A percentile compares a stretch with the other conserved stretches of the same genome.
phyloP scores from a whole-genome alignment of 345 rosid species.

The Acer negundo region DNA sequence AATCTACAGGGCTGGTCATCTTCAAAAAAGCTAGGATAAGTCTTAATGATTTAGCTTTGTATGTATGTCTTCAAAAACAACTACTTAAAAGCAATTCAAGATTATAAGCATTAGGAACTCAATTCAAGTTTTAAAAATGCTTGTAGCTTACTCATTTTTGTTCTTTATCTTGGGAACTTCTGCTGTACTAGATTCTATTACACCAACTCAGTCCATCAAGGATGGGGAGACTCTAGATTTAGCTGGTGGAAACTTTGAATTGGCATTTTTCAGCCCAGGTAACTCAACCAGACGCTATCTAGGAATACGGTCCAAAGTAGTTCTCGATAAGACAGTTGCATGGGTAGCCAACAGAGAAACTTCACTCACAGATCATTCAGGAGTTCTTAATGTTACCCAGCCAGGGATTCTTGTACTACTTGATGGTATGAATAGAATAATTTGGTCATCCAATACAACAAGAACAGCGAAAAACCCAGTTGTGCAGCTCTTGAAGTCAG shows the following conservation, averaged over 20 bases:
- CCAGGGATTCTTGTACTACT: conserved; percentile 10
- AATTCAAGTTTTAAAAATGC: neutral
- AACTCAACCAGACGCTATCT: conserved; percentile 25
- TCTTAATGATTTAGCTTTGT: no score
- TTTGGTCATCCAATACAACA: conserved; percentile 30
- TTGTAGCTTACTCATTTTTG: no score
- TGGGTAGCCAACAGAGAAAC: conserved; percentile 42
- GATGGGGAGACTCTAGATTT: no score
- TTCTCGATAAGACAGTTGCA: conserved; percentile 35
- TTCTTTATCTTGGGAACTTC: no score
- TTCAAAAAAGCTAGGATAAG: no score
- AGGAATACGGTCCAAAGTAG: conserved; percentile 46
- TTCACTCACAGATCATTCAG: conserved; percentile 19
- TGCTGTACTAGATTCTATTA: no score
- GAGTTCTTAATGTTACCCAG: conserved; percentile 11
- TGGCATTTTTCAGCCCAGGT: no score
- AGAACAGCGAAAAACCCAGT: conserved; percentile 16
- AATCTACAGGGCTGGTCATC: no score
- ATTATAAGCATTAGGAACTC: no score
- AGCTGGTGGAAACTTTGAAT: no score
- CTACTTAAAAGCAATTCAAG: neutral
- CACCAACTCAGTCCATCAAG: no score
- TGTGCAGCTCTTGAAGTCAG: conserved; percentile 43
- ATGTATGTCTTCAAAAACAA: no score
- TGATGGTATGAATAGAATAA: neutral